Evolutionary conservation across 495 filamentous ascomycete genomes (phyloP).

Genomic region (Aspergillus olivimuriae): DNA sequence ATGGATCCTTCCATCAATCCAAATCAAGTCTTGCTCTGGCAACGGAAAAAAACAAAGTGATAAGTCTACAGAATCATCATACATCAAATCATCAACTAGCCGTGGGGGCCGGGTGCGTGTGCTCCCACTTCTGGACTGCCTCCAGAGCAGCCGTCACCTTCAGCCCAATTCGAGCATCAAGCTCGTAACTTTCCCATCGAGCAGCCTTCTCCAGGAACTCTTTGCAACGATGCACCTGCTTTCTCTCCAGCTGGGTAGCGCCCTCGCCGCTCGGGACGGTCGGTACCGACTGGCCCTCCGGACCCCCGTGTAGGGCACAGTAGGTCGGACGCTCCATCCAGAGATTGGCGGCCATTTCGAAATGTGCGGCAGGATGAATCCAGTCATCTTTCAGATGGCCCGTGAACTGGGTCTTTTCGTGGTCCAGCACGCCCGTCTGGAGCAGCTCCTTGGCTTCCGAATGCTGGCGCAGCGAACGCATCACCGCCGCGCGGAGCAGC

Average conservation of each 20-base stretch:
- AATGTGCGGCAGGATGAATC: constrained; percentile 71
- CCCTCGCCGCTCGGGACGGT: constrained; percentile 6
- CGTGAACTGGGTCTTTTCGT: constrained; percentile 65
- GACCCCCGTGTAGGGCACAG: constrained; percentile 20
- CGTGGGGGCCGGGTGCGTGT: constrained; percentile 19
- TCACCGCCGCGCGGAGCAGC: constrained; percentile 60
- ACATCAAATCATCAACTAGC: constrained; percentile 9
- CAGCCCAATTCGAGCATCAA: constrained; percentile 81
- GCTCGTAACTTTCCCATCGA: constrained; percentile 76
- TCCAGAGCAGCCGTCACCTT: constrained; percentile 76
- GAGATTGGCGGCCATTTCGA: constrained; percentile 78
- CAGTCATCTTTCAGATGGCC: constrained; percentile 75
- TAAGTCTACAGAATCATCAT: constrained; percentile 13
- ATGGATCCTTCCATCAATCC: no score
- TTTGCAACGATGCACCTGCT: constrained; percentile 58
- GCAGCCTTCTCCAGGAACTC: constrained; percentile 71
- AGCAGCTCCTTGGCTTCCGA: constrained; percentile 60
- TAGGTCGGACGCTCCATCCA: constrained; percentile 60
- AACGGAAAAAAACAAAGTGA: not conserved
- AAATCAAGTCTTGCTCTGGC: not conserved
- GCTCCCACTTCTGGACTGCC: constrained; percentile 65
- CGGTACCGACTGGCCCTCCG: constrained; percentile 7
- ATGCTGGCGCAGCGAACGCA: constrained; percentile 54
- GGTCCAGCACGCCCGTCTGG: constrained; percentile 50
- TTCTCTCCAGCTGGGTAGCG: constrained; percentile 36